A percentile compares a stretch with the other conserved stretches of the same genome.
Evolutionary conservation across 2,329 filamentous ascomycete species (phyloP).

Genomic region (Phyllosticta paracitricarpa): DNA sequence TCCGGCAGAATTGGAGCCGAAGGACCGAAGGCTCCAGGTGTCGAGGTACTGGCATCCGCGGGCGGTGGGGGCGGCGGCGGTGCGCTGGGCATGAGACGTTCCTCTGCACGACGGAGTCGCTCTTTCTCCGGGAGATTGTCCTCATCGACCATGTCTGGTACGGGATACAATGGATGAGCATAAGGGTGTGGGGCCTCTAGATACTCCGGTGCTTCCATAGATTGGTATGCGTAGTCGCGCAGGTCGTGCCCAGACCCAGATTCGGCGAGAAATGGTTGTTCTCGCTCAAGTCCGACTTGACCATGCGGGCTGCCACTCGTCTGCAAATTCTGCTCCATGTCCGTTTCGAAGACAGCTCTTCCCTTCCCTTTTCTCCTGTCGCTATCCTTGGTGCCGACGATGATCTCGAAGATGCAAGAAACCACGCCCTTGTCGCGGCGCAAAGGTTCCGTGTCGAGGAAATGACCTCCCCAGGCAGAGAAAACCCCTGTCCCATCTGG

Average conservation of each 20-base stretch:
- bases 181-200: conserved; percentile 11
- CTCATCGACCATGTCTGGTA: conserved; percentile 29
- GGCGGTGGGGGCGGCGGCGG: conserved; percentile 52
- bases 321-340: conserved; percentile 3
- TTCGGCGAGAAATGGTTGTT: background rate
- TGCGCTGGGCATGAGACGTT: conserved; percentile 69
- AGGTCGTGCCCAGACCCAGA: background rate
- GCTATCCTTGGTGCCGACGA: conserved; percentile 79
- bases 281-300: background rate
- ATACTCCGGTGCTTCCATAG: conserved; percentile 5
- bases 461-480: conserved; percentile 52
- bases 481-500: conserved; percentile 28
- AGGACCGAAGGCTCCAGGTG: conserved; percentile 9
- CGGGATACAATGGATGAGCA: conserved; percentile 4
- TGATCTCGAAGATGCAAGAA: conserved; percentile 71
- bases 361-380: conserved; percentile 40
- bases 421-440: conserved; percentile 88
- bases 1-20: conserved; percentile 23
- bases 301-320: background rate
- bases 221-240: conserved; percentile 20
- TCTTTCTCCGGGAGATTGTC: conserved; percentile 71
- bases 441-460: conserved; percentile 79
- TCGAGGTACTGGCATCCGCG: background rate
- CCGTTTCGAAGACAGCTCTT: conserved; percentile 20
- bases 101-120: conserved; percentile 65